These are phyloP conservation scores for Aspergillus oerlinghausenensis DNA, from an alignment of 2,329 filamentous ascomycete genomes.

Conservation along the genomic window DNA sequence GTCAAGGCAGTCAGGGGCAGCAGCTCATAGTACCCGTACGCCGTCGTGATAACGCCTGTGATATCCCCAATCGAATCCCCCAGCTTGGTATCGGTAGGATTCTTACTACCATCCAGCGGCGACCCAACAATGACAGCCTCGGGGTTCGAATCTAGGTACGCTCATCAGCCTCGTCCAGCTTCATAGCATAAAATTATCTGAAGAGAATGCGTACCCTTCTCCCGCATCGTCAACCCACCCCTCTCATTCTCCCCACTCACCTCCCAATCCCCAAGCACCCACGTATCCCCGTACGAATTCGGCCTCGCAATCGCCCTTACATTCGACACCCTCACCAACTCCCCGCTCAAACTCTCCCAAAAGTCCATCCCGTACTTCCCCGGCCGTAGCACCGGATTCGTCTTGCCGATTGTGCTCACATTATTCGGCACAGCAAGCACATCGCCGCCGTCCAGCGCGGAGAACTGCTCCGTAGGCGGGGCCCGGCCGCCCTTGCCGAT, in stretches of 20 bases:
- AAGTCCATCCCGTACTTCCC: conserved; percentile 64
- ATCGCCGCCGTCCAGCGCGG: conserved; percentile 59
- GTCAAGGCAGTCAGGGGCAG: conserved; percentile 58
- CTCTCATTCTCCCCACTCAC: conserved; percentile 59
- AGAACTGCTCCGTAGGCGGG: conserved; percentile 60
- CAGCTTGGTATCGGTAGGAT: conserved; percentile 57
- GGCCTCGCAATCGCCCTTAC: conserved; percentile 57
- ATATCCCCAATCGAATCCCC: conserved; percentile 63
- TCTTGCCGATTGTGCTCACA: conserved; percentile 51
- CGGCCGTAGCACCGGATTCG: conserved; percentile 60
- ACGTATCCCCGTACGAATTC: conserved; percentile 63
- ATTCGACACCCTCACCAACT: conserved; percentile 60
- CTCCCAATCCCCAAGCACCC: conserved; percentile 63
- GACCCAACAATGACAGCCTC: conserved; percentile 62
- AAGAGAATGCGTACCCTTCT: conserved; percentile 40
- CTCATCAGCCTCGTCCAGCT: not conserved
- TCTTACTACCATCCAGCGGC: conserved; percentile 61
- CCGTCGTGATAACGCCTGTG: conserved; percentile 62
- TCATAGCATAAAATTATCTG: too few relatives aligned
- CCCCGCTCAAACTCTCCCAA: conserved; percentile 65
- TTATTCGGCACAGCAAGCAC: conserved; percentile 64
- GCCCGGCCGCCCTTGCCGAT: conserved; percentile 54
- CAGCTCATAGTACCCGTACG: conserved; percentile 66
- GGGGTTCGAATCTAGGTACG: conserved; percentile 57
- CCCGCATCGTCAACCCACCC: conserved; percentile 60